Conservation (phyloP, 345 rosid genomes). For the Eucalyptus pauciflora region DNA sequence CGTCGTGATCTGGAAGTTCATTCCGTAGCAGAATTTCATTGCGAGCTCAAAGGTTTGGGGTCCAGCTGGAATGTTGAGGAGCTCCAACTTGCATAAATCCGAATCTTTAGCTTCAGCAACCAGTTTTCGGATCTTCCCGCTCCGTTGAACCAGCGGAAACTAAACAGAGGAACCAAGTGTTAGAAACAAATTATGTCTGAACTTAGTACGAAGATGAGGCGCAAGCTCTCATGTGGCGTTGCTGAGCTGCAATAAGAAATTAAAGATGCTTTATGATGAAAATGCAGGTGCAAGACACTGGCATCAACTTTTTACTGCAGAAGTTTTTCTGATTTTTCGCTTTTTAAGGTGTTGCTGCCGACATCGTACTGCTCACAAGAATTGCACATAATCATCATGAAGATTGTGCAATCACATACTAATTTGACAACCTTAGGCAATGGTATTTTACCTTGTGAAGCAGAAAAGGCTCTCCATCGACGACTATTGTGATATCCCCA, state of each 20-base stretch:
- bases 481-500: constrained; percentile 67
- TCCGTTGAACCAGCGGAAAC: constrained; percentile 85
- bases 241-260: neutral
- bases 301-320: neutral
- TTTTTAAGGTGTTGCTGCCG: neutral
- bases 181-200: neutral
- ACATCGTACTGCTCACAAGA: neutral
- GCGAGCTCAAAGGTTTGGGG: constrained; percentile 66
- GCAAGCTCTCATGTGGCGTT: neutral
- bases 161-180: constrained; percentile 3
- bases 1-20: constrained; percentile 76
- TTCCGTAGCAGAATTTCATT: constrained; percentile 85
- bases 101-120: constrained; percentile 47
- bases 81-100: constrained; percentile 38
- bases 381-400: neutral
- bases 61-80: constrained; percentile 63
- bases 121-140: constrained; percentile 72
- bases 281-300: neutral
- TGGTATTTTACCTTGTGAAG: constrained; percentile 60
- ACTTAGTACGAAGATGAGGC: neutral
- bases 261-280: neutral
- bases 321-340: neutral
- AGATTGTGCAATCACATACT: neutral
- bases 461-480: constrained; percentile 71
- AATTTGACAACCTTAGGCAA: neutral